These are phyloP conservation scores for Borealophlyctis nickersoniae DNA, from an alignment of 192 early-diverging fungal genomes.

Conservation along the genomic window DNA sequence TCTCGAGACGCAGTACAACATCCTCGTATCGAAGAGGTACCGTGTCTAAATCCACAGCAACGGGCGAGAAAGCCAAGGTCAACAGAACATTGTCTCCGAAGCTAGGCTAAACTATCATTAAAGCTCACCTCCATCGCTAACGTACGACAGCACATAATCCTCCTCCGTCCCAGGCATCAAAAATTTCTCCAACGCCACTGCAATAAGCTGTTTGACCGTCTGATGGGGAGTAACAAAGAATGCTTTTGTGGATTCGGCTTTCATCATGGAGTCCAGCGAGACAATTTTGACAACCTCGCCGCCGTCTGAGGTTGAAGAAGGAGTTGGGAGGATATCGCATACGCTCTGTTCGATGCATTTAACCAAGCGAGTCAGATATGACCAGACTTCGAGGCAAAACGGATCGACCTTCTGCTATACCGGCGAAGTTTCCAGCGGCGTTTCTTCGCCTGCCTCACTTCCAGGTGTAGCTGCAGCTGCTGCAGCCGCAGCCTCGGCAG, in stretches of 20 bases:
- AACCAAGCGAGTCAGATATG: no score
- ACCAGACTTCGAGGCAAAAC: no score
- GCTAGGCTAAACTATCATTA: no score
- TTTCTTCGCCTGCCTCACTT: neutral
- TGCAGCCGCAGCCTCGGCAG: conserved; percentile 20
- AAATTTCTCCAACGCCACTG: conserved; percentile 32
- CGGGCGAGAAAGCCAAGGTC: no score
- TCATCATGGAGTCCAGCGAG: conserved; percentile 26
- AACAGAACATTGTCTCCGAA: neutral
- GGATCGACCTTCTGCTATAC: neutral
- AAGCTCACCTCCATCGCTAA: conserved; percentile 18
- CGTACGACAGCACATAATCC: conserved; percentile 33
- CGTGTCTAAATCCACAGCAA: conserved; percentile 24
- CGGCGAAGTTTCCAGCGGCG: neutral
- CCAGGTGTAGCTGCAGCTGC: conserved; percentile 1
- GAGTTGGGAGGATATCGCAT: neutral
- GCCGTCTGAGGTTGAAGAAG: neutral
- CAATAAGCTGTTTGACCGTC: conserved; percentile 30
- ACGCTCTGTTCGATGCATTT: no score
- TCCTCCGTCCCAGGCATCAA: conserved; percentile 30
- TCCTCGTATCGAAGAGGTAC: conserved; percentile 36
- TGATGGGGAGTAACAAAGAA: conserved; percentile 35
- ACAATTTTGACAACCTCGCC: conserved; percentile 40
- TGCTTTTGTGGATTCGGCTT: conserved; percentile 34
- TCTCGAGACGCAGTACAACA: conserved; percentile 9